Evolutionary conservation across 192 early-diverging fungal genomes (phyloP).

Genomic region (Mortierella claussenii): DNA sequence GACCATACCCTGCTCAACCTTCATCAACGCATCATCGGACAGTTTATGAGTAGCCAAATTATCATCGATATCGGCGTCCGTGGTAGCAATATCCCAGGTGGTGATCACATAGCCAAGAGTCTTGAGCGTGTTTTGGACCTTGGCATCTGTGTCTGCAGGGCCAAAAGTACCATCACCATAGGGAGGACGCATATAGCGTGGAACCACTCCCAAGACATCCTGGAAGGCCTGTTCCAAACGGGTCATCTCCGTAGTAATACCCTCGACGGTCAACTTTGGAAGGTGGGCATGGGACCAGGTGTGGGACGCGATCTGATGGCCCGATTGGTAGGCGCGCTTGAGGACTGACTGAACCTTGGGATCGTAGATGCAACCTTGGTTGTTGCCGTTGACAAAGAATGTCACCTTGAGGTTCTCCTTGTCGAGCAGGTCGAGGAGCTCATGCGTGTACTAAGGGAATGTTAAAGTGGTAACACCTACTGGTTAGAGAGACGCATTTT

Average conservation of each 20-base stretch:
- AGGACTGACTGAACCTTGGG: slow-evolving; percentile 58
- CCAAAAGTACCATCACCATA: slow-evolving; percentile 56
- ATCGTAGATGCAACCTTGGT: slow-evolving; percentile 53
- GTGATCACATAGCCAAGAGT: slow-evolving; percentile 39
- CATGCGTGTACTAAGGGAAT: slow-evolving; percentile 55
- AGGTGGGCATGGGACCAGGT: slow-evolving; percentile 67
- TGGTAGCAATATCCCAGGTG: slow-evolving; percentile 46
- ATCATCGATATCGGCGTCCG: slow-evolving; percentile 43
- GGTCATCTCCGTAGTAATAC: slow-evolving; percentile 58
- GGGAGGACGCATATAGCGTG: slow-evolving; percentile 70
- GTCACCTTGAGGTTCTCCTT: slow-evolving; percentile 68
- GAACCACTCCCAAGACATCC: slow-evolving; percentile 62
- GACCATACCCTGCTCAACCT: slow-evolving; percentile 15
- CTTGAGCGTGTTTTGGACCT: slow-evolving; percentile 24
- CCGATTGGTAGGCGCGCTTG: slow-evolving; percentile 56
- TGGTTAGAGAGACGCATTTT: no score
- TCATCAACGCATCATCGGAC: slow-evolving; percentile 24
- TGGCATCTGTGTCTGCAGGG: slow-evolving; percentile 20
- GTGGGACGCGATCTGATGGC: slow-evolving; percentile 74
- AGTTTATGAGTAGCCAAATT: slow-evolving; percentile 33
- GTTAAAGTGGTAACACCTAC: background rate
- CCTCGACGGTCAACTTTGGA: slow-evolving; percentile 54
- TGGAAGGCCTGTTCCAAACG: slow-evolving; percentile 59
- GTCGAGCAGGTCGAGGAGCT: slow-evolving; percentile 64
- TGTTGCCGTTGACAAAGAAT: slow-evolving; percentile 73